phyloP scores from a whole-genome alignment of 371 early-diverging fungal species.

The Batkoa obscura region DNA sequence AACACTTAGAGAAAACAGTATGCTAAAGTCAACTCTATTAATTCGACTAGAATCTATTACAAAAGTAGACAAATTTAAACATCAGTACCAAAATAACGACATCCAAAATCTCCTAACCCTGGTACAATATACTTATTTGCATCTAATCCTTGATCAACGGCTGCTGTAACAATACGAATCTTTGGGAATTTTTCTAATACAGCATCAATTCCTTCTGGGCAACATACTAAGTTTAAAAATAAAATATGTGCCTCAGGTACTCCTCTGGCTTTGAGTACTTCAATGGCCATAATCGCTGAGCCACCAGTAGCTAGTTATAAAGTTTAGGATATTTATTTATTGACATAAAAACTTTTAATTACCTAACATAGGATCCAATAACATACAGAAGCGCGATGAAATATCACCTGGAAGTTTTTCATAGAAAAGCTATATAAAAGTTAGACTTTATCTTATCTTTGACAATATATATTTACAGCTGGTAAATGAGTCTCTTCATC shows the following conservation, averaged over 20 bases:
- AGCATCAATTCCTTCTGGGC: constrained; percentile 66
- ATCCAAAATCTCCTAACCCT: constrained; percentile 85
- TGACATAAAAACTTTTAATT: constrained; percentile 7
- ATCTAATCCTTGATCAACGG: constrained; percentile 66
- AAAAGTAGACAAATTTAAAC: constrained; percentile 7
- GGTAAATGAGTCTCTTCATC: constrained; percentile 84
- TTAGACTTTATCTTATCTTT: not conserved
- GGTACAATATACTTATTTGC: constrained; percentile 74
- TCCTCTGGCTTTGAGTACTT: constrained; percentile 63
- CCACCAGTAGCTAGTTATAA: constrained; percentile 70
- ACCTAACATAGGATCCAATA: constrained; percentile 89
- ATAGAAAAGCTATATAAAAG: constrained; percentile 46
- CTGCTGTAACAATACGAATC: constrained; percentile 69
- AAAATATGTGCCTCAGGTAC: constrained; percentile 73
- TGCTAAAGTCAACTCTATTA: no score
- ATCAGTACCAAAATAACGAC: constrained; percentile 38
- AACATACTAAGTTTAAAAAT: constrained; percentile 60
- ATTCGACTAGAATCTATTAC: no score
- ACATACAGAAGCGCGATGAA: constrained; percentile 54
- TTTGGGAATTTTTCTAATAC: constrained; percentile 51
- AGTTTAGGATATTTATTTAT: not conserved
- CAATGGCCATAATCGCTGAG: constrained; percentile 76
- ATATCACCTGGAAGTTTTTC: constrained; percentile 81
- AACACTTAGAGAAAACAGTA: no score
- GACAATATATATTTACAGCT: constrained; percentile 22